Evolutionary conservation across 495 filamentous ascomycete genomes (phyloP).

Genomic region (Parmelia sp.): DNA sequence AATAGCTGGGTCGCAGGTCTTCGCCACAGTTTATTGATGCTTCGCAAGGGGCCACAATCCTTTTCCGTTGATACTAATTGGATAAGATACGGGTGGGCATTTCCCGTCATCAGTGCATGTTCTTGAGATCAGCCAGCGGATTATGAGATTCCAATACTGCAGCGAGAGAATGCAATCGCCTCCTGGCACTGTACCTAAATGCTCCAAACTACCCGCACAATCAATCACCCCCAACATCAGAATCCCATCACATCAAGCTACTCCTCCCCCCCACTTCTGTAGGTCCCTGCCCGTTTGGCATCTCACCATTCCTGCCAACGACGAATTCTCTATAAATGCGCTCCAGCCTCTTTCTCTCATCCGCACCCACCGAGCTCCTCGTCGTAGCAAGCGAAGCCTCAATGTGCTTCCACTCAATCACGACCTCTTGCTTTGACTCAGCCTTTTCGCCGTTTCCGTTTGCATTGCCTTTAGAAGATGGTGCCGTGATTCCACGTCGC

Average conservation of each 20-base stretch:
- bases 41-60: too few species aligned
- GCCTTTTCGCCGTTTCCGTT: slow-evolving; percentile 22
- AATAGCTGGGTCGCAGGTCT: too few species aligned
- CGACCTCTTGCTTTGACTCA: slow-evolving; percentile 55
- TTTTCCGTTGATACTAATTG: too few species aligned
- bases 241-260: slow-evolving; percentile 70
- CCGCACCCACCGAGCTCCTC: slow-evolving; percentile 68
- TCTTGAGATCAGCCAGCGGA: neutral
- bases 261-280: slow-evolving; percentile 88
- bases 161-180: neutral
- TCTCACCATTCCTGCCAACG: slow-evolving; percentile 82
- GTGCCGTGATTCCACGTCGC: slow-evolving; percentile 24
- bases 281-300: slow-evolving; percentile 82
- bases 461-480: slow-evolving; percentile 25
- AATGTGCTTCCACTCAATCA: slow-evolving; percentile 84
- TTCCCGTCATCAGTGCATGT: neutral
- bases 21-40: too few species aligned
- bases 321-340: slow-evolving; percentile 90
- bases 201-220: neutral
- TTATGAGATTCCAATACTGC: neutral
- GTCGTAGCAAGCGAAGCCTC: slow-evolving; percentile 69
- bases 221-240: neutral
- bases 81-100: neutral
- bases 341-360: slow-evolving; percentile 66
- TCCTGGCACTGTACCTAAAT: neutral